phyloP scores from a whole-genome alignment of 176 grass and related monocot genomes.

The Paspalum notatum region DNA sequence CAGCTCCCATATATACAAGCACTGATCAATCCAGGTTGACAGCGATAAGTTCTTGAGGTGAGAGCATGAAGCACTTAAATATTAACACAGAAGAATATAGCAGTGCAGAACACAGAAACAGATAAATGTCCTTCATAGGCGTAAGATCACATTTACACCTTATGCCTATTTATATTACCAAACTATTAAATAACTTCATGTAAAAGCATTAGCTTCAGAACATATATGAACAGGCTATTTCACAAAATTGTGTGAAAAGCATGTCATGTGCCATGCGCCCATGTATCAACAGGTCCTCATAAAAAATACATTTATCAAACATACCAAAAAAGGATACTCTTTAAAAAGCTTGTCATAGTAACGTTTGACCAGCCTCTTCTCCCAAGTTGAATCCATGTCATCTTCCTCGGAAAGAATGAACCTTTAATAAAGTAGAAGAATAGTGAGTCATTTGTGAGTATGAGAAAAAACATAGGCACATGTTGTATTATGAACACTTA shows the following conservation, averaged over 20 bases:
- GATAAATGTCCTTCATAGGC: not conserved
- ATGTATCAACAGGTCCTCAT: not conserved
- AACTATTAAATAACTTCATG: not conserved
- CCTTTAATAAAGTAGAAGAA: constrained; percentile 36
- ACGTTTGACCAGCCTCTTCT: constrained; percentile 83
- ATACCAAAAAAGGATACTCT: constrained; percentile 82
- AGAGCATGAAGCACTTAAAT: not conserved
- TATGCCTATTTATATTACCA: not conserved
- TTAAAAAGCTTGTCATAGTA: constrained; percentile 98
- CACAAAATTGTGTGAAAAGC: constrained; percentile 14
- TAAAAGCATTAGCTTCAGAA: not conserved
- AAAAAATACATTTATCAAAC: not conserved
- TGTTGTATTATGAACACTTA: constrained; percentile 13
- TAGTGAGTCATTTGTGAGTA: constrained; percentile 7
- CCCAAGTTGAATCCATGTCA: constrained; percentile 93
- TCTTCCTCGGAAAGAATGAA: constrained; percentile 95
- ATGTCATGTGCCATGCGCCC: not conserved
- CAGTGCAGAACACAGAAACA: not conserved
- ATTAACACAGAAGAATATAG: not conserved
- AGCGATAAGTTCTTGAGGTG: not conserved
- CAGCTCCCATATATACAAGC: not conserved
- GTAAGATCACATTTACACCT: not conserved
- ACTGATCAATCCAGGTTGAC: not conserved
- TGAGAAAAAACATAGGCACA: constrained; percentile 18
- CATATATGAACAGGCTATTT: not conserved